Conservation (phyloP, 106 monocot species). For the Alisma plantagoaquatica region DNA sequence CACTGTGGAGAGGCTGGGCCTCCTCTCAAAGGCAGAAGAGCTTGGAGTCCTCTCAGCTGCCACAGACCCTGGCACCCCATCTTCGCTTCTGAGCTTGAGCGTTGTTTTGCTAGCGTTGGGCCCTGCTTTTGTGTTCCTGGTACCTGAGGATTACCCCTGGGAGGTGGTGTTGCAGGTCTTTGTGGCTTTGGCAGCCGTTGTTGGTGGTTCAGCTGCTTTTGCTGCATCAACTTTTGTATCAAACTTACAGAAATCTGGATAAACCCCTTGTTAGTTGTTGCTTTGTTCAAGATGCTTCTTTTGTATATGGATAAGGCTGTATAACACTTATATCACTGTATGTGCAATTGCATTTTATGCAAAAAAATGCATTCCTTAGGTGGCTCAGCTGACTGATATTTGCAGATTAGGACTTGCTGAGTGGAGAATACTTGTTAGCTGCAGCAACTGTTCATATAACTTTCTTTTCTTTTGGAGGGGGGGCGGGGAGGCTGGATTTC, state of each 20-base stretch:
- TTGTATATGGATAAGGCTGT: too few species aligned
- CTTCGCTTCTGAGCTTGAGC: constrained; percentile 39
- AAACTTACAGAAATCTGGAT: constrained; percentile 50
- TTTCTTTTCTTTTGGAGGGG: too few species aligned
- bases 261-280: constrained; percentile 1
- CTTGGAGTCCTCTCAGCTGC: constrained; percentile 73
- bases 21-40: constrained; percentile 91
- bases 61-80: constrained; percentile 61
- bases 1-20: constrained; percentile 67
- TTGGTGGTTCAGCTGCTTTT: constrained; percentile 80
- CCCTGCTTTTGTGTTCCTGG: constrained; percentile 54
- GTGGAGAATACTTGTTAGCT: too few species aligned
- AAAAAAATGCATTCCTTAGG: too few species aligned
- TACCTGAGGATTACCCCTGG: constrained; percentile 62
- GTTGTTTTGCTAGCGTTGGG: constrained; percentile 41
- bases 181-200: constrained; percentile 38
- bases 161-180: constrained; percentile 59
- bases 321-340: too few species aligned
- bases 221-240: constrained; percentile 81
- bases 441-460: too few species aligned
- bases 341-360: too few species aligned
- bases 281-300: too few species aligned
- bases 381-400: too few species aligned
- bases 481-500: too few species aligned
- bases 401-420: too few species aligned